Conservation (phyloP, 2,329 filamentous ascomycete genomes). For the Ophiostoma novo-ulmi region DNA sequence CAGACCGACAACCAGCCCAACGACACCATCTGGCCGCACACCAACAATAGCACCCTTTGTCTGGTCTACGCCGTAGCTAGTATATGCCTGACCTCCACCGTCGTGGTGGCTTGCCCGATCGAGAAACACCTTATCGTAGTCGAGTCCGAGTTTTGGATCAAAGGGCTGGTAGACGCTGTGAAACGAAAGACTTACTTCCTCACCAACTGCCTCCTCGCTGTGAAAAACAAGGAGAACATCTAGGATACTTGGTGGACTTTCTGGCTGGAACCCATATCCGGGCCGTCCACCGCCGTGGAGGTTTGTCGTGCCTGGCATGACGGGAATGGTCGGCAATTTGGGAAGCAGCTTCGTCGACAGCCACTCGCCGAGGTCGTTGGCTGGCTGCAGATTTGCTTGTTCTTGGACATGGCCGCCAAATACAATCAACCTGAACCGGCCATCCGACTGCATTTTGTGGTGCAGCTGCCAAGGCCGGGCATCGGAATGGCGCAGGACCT, state of each 20-base stretch:
- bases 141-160: slow-evolving; percentile 45
- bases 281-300: slow-evolving; percentile 26
- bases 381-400: slow-evolving; percentile 15
- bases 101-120: slow-evolving; percentile 52
- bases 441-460: slow-evolving; percentile 50
- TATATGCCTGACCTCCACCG: slow-evolving; percentile 47
- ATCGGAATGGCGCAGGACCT: slow-evolving; percentile 57
- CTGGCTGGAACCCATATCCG: slow-evolving; percentile 7
- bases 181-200: slow-evolving; percentile 36
- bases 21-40: slow-evolving; percentile 59
- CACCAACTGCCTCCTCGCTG: slow-evolving; percentile 35
- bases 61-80: slow-evolving; percentile 53
- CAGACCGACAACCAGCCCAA: slow-evolving; percentile 41
- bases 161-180: slow-evolving; percentile 47
- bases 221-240: slow-evolving; percentile 59
- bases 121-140: slow-evolving; percentile 53
- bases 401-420: slow-evolving; percentile 43
- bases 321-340: slow-evolving; percentile 35
- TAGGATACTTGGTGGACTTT: slow-evolving; percentile 34
- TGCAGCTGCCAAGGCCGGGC: slow-evolving; percentile 54
- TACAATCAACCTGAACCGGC: slow-evolving; percentile 54
- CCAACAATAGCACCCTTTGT: slow-evolving; percentile 43
- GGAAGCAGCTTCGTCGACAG: slow-evolving; percentile 39
- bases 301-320: slow-evolving; percentile 30
- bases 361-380: slow-evolving; percentile 44